Percentiles rank a stretch among this genome's conserved stretches.
Evolutionary conservation across 108 stramenopile species (phyloP).

Genomic region (Nitzschia putrida): DNA sequence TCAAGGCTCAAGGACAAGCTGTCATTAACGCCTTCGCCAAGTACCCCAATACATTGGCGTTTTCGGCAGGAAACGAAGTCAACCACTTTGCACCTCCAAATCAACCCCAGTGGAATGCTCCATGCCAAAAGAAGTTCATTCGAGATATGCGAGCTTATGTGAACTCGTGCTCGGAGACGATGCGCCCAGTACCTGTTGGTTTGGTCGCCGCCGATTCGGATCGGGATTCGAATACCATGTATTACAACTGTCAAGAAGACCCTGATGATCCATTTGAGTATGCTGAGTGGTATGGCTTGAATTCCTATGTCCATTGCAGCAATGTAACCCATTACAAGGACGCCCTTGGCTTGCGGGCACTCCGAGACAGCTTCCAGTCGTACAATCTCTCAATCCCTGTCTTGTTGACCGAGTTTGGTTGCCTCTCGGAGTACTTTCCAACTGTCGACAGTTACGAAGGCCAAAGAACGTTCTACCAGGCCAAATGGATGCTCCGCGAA

Average conservation of each 20-base stretch:
- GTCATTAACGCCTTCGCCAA: slow-evolving; percentile 45
- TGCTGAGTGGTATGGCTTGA: slow-evolving; percentile 55
- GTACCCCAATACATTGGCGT: slow-evolving; percentile 45
- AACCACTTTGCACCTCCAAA: slow-evolving; percentile 27
- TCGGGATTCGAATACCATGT: slow-evolving; percentile 6
- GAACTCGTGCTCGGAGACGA: slow-evolving; percentile 3
- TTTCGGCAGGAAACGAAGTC: slow-evolving; percentile 52
- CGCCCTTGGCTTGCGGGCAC: slow-evolving; percentile 22
- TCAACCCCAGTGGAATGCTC: slow-evolving; percentile 33
- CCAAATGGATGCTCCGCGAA: slow-evolving; percentile 14
- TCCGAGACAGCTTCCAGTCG: slow-evolving; percentile 7
- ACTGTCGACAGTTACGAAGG: slow-evolving; percentile 40
- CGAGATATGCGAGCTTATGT: slow-evolving; percentile 47
- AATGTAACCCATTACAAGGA: slow-evolving; percentile 12
- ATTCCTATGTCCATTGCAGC: slow-evolving; percentile 44
- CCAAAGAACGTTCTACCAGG: slow-evolving; percentile 38
- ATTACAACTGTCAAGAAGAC: slow-evolving; percentile 46
- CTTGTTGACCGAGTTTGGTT: slow-evolving; percentile 52
- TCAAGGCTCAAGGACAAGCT: slow-evolving; percentile 43
- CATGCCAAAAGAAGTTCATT: slow-evolving; percentile 52
- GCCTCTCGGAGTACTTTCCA: slow-evolving; percentile 32
- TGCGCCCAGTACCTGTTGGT: slow-evolving; percentile 15
- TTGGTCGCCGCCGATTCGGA: slow-evolving; percentile 15
- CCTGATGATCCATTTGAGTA: slow-evolving; percentile 38
- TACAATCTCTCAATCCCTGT: slow-evolving; percentile 32